phyloP scores from a whole-genome alignment of 2,329 filamentous ascomycete genomes.

The Colletotrichum sublineola region DNA sequence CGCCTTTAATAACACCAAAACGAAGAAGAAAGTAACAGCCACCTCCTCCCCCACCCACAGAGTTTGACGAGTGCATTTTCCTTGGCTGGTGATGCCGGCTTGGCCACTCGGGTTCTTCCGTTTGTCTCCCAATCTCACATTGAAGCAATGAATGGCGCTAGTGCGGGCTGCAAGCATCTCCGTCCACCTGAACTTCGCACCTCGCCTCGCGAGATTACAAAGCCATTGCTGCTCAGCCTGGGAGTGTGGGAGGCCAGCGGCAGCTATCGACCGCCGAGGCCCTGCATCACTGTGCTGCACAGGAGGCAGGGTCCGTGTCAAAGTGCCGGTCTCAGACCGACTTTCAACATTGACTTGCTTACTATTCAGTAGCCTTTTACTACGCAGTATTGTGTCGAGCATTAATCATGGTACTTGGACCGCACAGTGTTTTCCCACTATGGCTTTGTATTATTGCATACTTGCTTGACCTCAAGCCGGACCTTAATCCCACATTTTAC shows the following conservation, averaged over 20 bases:
- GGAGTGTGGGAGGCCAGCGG: no score
- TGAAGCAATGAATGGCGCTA: not conserved
- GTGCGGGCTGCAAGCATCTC: not conserved
- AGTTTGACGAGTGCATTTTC: not conserved
- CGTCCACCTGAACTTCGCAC: not conserved
- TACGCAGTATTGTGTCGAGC: no score
- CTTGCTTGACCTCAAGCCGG: no score
- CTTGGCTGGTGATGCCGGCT: not conserved
- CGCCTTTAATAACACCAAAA: not conserved
- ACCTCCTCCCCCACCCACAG: not conserved
- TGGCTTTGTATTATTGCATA: no score
- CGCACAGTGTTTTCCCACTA: no score
- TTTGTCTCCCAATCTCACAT: not conserved
- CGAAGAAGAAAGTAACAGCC: not conserved
- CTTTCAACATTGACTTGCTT: no score
- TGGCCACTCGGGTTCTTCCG: not conserved
- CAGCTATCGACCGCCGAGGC: no score
- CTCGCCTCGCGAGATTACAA: not conserved
- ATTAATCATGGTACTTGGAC: no score
- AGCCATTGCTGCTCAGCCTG: not conserved
- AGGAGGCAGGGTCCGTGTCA: no score
- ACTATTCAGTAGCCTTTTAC: no score
- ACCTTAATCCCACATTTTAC: no score
- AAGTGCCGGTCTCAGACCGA: not conserved
- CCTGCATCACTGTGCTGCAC: no score